Conservation (phyloP, 495 filamentous ascomycete genomes). For the Cercophora sp. region DNA sequence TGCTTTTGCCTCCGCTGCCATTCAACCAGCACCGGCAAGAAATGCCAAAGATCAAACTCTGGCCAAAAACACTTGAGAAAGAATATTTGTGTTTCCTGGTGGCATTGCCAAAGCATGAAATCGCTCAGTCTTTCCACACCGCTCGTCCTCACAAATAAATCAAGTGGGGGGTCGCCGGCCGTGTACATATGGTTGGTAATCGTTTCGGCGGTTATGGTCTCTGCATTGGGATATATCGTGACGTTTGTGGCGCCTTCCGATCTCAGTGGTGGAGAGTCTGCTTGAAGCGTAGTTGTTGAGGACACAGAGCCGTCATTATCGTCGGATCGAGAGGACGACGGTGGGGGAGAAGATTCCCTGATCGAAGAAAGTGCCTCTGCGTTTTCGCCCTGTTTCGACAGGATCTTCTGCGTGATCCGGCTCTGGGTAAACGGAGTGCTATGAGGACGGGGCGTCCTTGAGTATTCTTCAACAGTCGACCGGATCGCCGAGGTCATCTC, state of each 20-base stretch:
- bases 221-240: slow-evolving; percentile 56
- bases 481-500: slow-evolving; percentile 93
- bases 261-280: slow-evolving; percentile 49
- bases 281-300: slow-evolving; percentile 42
- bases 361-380: slow-evolving; percentile 48
- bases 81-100: slow-evolving; percentile 84
- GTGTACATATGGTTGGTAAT: slow-evolving; percentile 81
- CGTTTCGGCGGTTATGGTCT: slow-evolving; percentile 78
- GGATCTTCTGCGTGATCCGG: slow-evolving; percentile 80
- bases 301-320: slow-evolving; percentile 56
- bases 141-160: slow-evolving; percentile 84
- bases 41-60: slow-evolving; percentile 92
- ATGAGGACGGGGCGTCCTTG: slow-evolving; percentile 56
- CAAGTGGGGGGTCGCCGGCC: slow-evolving; percentile 75
- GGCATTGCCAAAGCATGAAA: slow-evolving; percentile 98
- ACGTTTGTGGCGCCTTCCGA: slow-evolving; percentile 21
- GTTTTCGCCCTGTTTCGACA: slow-evolving; percentile 49
- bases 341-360: slow-evolving; percentile 33
- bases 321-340: slow-evolving; percentile 30
- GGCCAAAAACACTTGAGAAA: slow-evolving; percentile 94
- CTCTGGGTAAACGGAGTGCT: slow-evolving; percentile 77
- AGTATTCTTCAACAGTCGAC: slow-evolving; percentile 78
- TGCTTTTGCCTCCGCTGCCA: slow-evolving; percentile 77
- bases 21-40: slow-evolving; percentile 83
- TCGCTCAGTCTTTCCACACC: slow-evolving; percentile 90